Base-by-base conservation (phyloP, 176 grass and related monocot genomes). In the Oryza glaberrima region DNA sequence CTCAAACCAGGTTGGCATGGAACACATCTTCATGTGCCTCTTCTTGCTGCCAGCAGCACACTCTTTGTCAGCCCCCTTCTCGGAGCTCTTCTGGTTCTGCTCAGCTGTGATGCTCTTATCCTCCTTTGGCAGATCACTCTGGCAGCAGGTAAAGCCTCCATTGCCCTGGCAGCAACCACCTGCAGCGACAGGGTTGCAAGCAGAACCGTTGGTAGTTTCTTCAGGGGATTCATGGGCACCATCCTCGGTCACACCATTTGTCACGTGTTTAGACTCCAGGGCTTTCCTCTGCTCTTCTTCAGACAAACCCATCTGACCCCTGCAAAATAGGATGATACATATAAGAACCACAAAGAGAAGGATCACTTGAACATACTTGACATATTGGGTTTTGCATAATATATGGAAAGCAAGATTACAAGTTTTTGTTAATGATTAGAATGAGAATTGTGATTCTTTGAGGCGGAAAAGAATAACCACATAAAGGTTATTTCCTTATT, bases 221-320 rank as follows among this genome's bases (percentile, higher is more conserved):
- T 91, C 79, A 54, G 58, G 80, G 52, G 65, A 70, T 86, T 88
- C 81, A 70, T 88, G 82, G 46, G 67, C 52, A 51, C 28, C 87
- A 47, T 85, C 63, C 11, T 88, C 79, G 44, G 30, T 66, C 69
- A 72, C 41, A 9, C 84, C 90, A 81, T 88, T 84, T 36, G 78
- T 47, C 86, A 83, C 85, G 75, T 23, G 79, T 73, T 84, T 83
- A 64, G 87, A 76, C 70, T 94, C 90, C 40, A 89, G 76, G 72
- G 88, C 86, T 83, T 92, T 87, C 90, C 96, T 99, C 84, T 99
- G 97, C 71, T 99, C 75, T 47, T 99, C 91, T 65, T 84, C 88
- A 34, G 96, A 91, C 77, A 99, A 86, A 44, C 96, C 96, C 77
- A 96, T 84, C 81, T 99, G 94, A 69, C 97, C 97, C 88, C 97